Percentiles rank a stretch among this genome's conserved stretches.
These are phyloP conservation scores for Polysphondylium violaceum DNA, from an alignment of 78 protist genomes.

Conservation along the genomic window DNA sequence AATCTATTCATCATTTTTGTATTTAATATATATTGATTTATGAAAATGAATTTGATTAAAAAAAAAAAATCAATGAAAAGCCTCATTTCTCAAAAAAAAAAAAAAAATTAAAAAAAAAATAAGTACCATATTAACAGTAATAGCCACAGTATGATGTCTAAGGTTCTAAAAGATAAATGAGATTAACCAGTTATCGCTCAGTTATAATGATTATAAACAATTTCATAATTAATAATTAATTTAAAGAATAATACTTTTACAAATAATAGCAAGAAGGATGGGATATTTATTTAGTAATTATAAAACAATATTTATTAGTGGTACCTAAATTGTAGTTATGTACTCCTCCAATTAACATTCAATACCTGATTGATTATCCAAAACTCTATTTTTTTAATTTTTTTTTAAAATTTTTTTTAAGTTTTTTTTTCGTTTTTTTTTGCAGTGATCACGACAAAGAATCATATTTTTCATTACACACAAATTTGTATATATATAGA, in stretches of 20 bases:
- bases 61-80: background rate
- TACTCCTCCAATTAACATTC: no score
- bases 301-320: background rate
- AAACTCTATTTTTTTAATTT: background rate
- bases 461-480: background rate
- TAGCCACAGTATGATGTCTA: no score
- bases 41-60: background rate
- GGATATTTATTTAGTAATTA: background rate
- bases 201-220: no score
- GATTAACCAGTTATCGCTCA: no score
- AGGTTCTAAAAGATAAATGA: no score
- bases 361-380: background rate
- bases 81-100: background rate
- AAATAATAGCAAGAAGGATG: background rate
- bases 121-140: no score
- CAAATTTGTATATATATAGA: background rate
- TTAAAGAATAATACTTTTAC: no score
- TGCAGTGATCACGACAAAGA: background rate
- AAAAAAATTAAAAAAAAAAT: constrained; percentile 1
- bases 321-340: background rate
- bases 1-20: background rate
- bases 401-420: background rate
- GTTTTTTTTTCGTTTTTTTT: background rate
- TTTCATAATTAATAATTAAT: no score
- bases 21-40: background rate